Base-by-base conservation (phyloP, 2,329 filamentous ascomycete species). In the Magnaporthiopsis poae region DNA sequence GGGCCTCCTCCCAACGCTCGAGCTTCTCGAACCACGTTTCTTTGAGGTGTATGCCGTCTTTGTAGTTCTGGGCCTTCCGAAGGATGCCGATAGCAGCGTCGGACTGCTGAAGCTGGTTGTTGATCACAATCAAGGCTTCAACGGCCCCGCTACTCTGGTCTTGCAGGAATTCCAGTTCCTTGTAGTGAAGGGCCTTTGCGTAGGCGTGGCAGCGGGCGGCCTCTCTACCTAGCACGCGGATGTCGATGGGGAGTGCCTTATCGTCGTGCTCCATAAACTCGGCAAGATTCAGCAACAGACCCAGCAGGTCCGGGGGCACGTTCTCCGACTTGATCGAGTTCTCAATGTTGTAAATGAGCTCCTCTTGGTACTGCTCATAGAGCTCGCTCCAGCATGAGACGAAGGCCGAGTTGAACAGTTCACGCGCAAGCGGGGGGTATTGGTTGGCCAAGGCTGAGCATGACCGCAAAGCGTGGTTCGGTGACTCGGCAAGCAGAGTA, bases 221-320 rank as follows among this genome's bases (percentile, higher is more conserved):
- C 76, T 98, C 96, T 74, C 94, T 90, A 39, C 96, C 96, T 13
- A 99, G 84, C 12, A 95, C 92, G 63, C 95, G 85, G 70, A 99
- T 97, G 74, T 99, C 96, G 69, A 99, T 99, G 1, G 95, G 95
- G 65, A 99, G 81, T 18, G 96, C 94, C 77, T 99, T 99, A 76
- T 99, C 95, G 72, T 99, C 96, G 74, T 99, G 95, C 75, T 99
- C 95, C 95, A 99, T 99, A 76, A 99, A 99, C 75, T 99, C 95
- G 29, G 95, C 95, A 64, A 99, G 84, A 73, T 99, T 99, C 63
- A 99, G 86, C 35, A 99, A 82, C 64, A 97, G 89, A 68, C 96
- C 94, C 11, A 99, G 82, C 70, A 99, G 89, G 76, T 99, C 96
- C 0, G 96, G 95, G 0, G 95, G 94, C 15, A 99, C 96, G 71